These are phyloP conservation scores for Russula vinacea DNA, from an alignment of 768 basidiomycete species.

Conservation along the genomic window DNA sequence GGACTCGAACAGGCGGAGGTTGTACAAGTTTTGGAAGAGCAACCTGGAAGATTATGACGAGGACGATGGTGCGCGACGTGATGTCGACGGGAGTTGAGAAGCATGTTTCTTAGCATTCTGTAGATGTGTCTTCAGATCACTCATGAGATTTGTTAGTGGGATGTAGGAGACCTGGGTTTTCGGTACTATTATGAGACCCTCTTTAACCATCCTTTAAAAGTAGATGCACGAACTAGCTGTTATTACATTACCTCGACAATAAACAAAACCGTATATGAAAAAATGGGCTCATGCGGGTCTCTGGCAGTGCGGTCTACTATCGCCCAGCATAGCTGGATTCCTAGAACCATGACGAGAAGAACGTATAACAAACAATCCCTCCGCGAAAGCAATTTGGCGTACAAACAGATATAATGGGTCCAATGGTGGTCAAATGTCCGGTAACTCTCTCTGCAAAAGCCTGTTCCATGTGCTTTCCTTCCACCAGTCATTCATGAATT, in stretches of 20 bases:
- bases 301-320: background rate
- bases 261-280: background rate
- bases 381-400: background rate
- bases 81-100: constrained; percentile 21
- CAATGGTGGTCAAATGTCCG: constrained; percentile 52
- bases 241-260: too few species aligned
- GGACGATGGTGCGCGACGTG: constrained; percentile 27
- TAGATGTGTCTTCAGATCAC: background rate
- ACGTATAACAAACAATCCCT: background rate
- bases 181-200: too few species aligned
- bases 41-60: constrained; percentile 48
- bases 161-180: background rate
- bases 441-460: constrained; percentile 77
- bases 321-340: background rate
- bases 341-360: background rate
- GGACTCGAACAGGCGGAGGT: constrained; percentile 74
- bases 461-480: constrained; percentile 86
- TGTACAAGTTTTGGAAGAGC: constrained; percentile 79
- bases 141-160: background rate
- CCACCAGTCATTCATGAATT: constrained; percentile 89
- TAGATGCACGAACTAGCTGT: too few species aligned
- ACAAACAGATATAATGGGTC: background rate
- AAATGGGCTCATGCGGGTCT: background rate
- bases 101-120: background rate
- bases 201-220: too few species aligned